Percentiles rank a stretch among this genome's conserved stretches.
Evolutionary conservation across 1,139 yeast species (phyloP).

Genomic region (Kodamaea ohmeri): DNA sequence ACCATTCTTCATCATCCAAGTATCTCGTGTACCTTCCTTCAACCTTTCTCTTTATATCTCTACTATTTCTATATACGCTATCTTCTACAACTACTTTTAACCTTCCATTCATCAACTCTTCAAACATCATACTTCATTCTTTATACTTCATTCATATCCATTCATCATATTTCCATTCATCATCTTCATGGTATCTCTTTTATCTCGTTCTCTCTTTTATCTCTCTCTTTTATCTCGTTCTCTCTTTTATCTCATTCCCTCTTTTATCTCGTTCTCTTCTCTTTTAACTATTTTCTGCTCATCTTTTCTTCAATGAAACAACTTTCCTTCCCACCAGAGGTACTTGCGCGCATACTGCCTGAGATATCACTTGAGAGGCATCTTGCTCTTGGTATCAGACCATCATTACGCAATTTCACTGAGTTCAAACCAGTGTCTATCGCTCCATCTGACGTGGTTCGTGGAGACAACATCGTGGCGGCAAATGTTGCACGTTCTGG

Average conservation of each 20-base stretch:
- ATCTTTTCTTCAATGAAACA: slow-evolving; percentile 30
- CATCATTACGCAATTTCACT: slow-evolving; percentile 64
- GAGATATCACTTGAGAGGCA: slow-evolving; percentile 80
- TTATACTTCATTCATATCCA: no score
- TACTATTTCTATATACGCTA: no score
- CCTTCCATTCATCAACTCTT: no score
- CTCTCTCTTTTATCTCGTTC: background rate
- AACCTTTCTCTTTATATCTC: no score
- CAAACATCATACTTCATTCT: no score
- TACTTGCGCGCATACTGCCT: slow-evolving; percentile 82
- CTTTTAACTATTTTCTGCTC: background rate
- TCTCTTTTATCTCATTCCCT: background rate
- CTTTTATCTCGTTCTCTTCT: background rate
- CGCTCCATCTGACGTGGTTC: slow-evolving; percentile 40
- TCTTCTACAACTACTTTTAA: no score
- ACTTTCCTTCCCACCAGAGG: slow-evolving; percentile 72
- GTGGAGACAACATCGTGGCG: slow-evolving; percentile 52
- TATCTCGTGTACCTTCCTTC: no score
- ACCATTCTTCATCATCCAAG: no score
- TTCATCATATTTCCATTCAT: no score
- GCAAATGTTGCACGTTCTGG: slow-evolving; percentile 74
- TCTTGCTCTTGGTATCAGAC: slow-evolving; percentile 66
- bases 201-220: no score
- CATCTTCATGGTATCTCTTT: no score
- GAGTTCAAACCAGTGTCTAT: slow-evolving; percentile 67